These are phyloP conservation scores for Zasmidium citrigriseum DNA, from an alignment of 2,329 filamentous ascomycete genomes.

Conservation along the genomic window DNA sequence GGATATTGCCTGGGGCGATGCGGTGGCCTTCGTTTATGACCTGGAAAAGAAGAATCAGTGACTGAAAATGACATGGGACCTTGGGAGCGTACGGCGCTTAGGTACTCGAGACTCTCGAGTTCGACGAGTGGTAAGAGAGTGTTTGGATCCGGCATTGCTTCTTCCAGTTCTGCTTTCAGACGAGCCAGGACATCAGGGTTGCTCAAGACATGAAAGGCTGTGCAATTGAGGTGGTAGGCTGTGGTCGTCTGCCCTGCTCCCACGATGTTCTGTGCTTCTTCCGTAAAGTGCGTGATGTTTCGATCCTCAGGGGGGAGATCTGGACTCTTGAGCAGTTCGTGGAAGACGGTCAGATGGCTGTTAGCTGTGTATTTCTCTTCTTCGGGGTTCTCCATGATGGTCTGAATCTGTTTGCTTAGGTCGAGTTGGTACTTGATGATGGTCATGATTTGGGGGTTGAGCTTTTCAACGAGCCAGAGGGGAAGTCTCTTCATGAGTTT, in stretches of 20 bases:
- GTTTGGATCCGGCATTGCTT: constrained; percentile 13
- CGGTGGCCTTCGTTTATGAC: constrained; percentile 19
- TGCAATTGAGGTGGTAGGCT: constrained; percentile 44
- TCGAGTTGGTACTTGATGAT: not conserved
- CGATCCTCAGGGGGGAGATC: not conserved
- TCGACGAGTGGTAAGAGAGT: constrained; percentile 8
- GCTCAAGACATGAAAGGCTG: constrained; percentile 44
- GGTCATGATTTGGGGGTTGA: not conserved
- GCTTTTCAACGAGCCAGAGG: not conserved
- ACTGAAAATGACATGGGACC: not conserved
- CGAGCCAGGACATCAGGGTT: constrained; percentile 35
- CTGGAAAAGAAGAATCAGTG: not conserved
- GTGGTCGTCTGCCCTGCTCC: constrained; percentile 51
- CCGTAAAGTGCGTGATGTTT: not conserved
- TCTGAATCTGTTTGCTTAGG: not conserved
- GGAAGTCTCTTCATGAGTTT: not conserved
- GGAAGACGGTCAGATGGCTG: not conserved
- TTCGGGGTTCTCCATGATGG: not conserved
- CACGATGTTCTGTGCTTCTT: constrained; percentile 46
- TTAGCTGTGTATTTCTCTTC: not conserved
- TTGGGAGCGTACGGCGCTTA: constrained; percentile 14
- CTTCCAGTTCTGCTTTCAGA: constrained; percentile 42
- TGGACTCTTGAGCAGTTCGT: not conserved
- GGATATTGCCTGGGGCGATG: constrained; percentile 23
- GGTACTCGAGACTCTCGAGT: constrained; percentile 19